phyloP scores from a whole-genome alignment of 129 eudicot species.

The Helichrysum umbraculigerum region DNA sequence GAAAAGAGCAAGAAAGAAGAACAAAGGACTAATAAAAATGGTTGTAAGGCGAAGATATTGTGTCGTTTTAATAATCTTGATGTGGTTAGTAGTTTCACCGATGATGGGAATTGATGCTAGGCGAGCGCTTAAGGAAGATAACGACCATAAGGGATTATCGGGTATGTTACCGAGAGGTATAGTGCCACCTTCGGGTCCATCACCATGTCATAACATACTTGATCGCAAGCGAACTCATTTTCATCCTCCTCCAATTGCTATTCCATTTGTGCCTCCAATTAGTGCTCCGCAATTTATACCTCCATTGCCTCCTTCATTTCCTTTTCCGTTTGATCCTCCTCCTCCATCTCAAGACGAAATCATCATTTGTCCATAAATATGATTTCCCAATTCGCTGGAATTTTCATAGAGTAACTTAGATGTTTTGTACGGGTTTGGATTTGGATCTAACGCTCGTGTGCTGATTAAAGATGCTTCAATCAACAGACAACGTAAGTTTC shows the following conservation, averaged over 20 bases:
- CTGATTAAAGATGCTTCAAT: neutral
- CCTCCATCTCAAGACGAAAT: conserved; percentile 35
- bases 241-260: conserved; percentile 9
- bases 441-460: neutral
- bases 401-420: neutral
- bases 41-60: neutral
- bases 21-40: neutral
- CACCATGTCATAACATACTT: conserved; percentile 53
- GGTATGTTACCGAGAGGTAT: conserved; percentile 55
- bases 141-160: neutral
- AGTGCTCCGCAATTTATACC: conserved; percentile 9
- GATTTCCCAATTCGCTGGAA: conserved; percentile 2
- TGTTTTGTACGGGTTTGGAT: neutral
- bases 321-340: conserved; percentile 33
- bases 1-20: neutral
- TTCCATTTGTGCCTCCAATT: conserved; percentile 20
- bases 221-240: conserved; percentile 32
- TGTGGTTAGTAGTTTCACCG: neutral
- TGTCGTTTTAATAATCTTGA: neutral
- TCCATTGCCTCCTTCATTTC: conserved; percentile 8
- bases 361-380: conserved; percentile 33
- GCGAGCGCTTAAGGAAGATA: neutral
- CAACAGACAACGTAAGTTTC: neutral
- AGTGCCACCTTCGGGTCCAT: conserved; percentile 69
- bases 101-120: conserved; percentile 15